These are phyloP conservation scores for Calamus simplicifolius DNA, from an alignment of 176 grass and related monocot genomes.

Conservation along the genomic window DNA sequence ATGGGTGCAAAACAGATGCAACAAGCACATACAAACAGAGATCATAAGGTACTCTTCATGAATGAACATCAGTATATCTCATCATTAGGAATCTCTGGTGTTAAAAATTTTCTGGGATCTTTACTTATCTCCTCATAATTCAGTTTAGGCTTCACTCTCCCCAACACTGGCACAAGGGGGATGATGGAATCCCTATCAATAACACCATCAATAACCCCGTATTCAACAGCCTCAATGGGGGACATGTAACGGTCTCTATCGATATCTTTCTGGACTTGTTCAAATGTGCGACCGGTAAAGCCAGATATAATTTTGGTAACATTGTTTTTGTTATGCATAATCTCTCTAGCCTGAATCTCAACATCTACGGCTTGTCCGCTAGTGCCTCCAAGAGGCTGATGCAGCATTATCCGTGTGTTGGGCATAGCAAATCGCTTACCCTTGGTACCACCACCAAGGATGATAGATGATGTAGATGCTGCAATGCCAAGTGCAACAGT, in stretches of 20 bases:
- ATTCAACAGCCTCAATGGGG: conserved; percentile 78
- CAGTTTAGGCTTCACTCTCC: conserved; percentile 51
- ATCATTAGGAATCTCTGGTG: conserved; percentile 73
- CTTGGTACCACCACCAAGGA: conserved; percentile 82
- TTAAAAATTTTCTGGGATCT: conserved; percentile 66
- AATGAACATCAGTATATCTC: conserved; percentile 61
- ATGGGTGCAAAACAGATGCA: too few species aligned
- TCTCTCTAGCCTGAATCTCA: conserved; percentile 71
- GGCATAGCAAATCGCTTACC: conserved; percentile 96
- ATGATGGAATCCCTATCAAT: conserved; percentile 70
- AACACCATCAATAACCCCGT: conserved; percentile 79
- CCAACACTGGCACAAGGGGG: conserved; percentile 44
- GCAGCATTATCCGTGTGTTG: conserved; percentile 90
- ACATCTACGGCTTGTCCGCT: conserved; percentile 67
- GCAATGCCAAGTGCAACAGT: conserved; percentile 75
- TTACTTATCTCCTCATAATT: conserved; percentile 54
- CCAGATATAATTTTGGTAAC: conserved; percentile 48
- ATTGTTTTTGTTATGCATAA: conserved; percentile 74
- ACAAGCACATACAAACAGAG: too few species aligned
- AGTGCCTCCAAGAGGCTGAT: conserved; percentile 74
- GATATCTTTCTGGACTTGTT: conserved; percentile 83
- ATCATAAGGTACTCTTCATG: too few species aligned
- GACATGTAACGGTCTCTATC: conserved; percentile 91
- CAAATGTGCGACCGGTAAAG: conserved; percentile 45
- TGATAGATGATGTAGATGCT: conserved; percentile 71